Evolutionary conservation across 331 rosid genomes (phyloP).

Genomic region (Quercus phellos): DNA sequence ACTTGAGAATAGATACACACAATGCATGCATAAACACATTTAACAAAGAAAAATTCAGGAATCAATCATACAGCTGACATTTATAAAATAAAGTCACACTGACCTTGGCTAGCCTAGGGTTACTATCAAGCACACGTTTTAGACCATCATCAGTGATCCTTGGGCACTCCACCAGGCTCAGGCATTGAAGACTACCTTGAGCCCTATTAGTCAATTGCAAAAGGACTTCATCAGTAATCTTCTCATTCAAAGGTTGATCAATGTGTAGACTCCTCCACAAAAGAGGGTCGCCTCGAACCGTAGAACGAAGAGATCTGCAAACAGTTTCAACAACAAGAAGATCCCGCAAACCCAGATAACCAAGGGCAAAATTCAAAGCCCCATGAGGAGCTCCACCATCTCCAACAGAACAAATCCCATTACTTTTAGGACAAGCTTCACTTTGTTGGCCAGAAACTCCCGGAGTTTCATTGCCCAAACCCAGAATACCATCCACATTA

Average conservation of each 20-base stretch:
- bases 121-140: slow-evolving; percentile 66
- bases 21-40: background rate
- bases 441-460: slow-evolving; percentile 9
- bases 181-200: slow-evolving; percentile 64
- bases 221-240: slow-evolving; percentile 77
- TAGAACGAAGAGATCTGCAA: slow-evolving; percentile 55
- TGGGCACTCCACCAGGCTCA: slow-evolving; percentile 78
- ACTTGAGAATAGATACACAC: background rate
- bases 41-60: background rate
- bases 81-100: slow-evolving; percentile 16
- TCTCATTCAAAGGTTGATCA: slow-evolving; percentile 79
- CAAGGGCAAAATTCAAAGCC: slow-evolving; percentile 50
- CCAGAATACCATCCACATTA: slow-evolving; percentile 10
- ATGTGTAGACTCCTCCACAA: slow-evolving; percentile 72
- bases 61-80: background rate
- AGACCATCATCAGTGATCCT: slow-evolving; percentile 86
- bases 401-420: slow-evolving; percentile 21
- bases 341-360: slow-evolving; percentile 62
- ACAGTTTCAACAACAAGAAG: slow-evolving; percentile 71
- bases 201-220: slow-evolving; percentile 58
- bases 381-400: slow-evolving; percentile 49
- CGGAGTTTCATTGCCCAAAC: slow-evolving; percentile 6
- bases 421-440: slow-evolving; percentile 15
- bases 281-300: slow-evolving; percentile 56
- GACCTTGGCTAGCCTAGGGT: slow-evolving; percentile 71